Conservation (phyloP, 306 rosid genomes). For the Lotus japonicus region DNA sequence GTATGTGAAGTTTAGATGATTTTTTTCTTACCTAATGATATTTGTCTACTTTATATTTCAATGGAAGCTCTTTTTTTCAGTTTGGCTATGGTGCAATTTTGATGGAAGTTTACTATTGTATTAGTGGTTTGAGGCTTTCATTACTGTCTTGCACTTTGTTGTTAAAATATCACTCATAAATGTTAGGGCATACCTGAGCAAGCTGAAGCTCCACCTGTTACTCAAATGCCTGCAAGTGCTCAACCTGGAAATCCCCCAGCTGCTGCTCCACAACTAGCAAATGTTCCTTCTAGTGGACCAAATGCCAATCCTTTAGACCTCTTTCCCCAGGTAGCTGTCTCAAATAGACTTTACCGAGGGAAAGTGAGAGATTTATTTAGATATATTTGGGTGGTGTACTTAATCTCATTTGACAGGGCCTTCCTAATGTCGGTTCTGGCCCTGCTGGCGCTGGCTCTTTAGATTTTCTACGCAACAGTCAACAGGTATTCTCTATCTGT, state of each 20-base stretch:
- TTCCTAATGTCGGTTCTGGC: conserved; percentile 56
- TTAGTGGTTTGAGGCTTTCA: neutral
- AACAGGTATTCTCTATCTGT: conserved; percentile 39
- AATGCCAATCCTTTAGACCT: conserved; percentile 78
- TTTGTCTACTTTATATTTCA: neutral
- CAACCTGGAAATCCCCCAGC: conserved; percentile 39
- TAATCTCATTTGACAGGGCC: conserved; percentile 44
- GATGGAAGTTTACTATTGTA: neutral
- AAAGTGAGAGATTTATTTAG: neutral
- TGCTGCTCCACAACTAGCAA: conserved; percentile 49
- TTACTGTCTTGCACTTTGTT: neutral
- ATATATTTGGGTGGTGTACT: neutral
- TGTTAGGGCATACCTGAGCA: conserved; percentile 77
- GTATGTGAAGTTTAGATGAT: conserved; percentile 37
- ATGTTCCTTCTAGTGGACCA: conserved; percentile 57
- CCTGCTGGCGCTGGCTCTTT: conserved; percentile 56
- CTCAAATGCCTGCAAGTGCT: conserved; percentile 34
- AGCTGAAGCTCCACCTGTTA: conserved; percentile 59
- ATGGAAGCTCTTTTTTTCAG: neutral
- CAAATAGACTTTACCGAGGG: neutral
- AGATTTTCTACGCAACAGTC: conserved; percentile 75
- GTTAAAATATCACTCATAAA: neutral
- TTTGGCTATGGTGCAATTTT: neutral
- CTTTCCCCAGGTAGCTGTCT: conserved; percentile 63
- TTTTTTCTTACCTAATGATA: neutral